Evolutionary conservation across 2,329 filamentous ascomycete species (phyloP).

Genomic region (Fusarium lateritium): DNA sequence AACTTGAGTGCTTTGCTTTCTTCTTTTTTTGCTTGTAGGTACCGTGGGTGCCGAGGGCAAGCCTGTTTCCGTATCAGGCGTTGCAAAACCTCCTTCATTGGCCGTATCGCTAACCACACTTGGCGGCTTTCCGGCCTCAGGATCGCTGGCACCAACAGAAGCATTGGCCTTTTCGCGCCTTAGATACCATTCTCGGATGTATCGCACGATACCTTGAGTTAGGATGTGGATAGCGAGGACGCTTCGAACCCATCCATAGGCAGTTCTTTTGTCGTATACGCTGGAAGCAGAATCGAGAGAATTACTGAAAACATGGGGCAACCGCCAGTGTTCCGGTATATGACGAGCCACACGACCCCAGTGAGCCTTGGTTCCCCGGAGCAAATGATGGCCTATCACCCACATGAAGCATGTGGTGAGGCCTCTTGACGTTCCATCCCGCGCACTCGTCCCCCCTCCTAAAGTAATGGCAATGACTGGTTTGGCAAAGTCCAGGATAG

Average conservation of each 20-base stretch:
- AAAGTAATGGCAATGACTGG: slow-evolving; percentile 93
- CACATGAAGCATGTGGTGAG: slow-evolving; percentile 80
- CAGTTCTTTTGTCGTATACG: slow-evolving; percentile 70
- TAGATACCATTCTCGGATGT: slow-evolving; percentile 78
- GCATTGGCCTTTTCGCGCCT: slow-evolving; percentile 70
- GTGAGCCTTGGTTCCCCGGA: slow-evolving; percentile 64
- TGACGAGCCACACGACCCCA: slow-evolving; percentile 63
- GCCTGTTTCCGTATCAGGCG: slow-evolving; percentile 66
- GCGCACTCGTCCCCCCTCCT: slow-evolving; percentile 82
- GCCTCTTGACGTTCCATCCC: slow-evolving; percentile 78
- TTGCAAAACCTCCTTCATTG: slow-evolving; percentile 61
- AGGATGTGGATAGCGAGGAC: slow-evolving; percentile 82
- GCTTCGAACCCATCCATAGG: slow-evolving; percentile 77
- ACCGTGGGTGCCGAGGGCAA: slow-evolving; percentile 59
- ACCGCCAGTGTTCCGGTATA: slow-evolving; percentile 63
- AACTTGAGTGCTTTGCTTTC: slow-evolving; percentile 92
- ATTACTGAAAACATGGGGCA: slow-evolving; percentile 62
- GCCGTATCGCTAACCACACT: slow-evolving; percentile 53
- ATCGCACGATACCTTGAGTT: slow-evolving; percentile 79
- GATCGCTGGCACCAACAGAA: slow-evolving; percentile 67
- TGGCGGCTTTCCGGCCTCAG: slow-evolving; percentile 72
- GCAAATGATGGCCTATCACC: slow-evolving; percentile 70
- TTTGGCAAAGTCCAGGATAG: slow-evolving; percentile 91
- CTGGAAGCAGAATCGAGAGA: slow-evolving; percentile 59
- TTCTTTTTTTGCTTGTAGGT: slow-evolving; percentile 81